Percentiles rank a stretch among this genome's conserved stretches.
Evolutionary conservation across 2,329 filamentous ascomycete genomes (phyloP).

Genomic region (Fonsecaea nubica): DNA sequence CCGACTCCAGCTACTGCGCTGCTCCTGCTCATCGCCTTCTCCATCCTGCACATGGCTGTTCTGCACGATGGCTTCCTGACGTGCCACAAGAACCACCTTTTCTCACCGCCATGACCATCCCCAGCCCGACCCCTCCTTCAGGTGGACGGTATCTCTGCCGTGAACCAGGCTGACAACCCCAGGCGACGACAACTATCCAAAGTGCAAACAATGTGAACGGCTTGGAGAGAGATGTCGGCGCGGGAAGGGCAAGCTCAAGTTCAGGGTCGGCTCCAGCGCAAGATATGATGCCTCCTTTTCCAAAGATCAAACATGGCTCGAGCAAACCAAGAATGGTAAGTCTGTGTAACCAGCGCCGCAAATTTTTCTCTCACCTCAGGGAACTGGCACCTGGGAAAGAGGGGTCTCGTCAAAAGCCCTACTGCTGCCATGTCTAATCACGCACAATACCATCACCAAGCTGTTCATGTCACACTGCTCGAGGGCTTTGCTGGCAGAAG

Average conservation of each 20-base stretch:
- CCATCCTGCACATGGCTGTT: slow-evolving; percentile 10
- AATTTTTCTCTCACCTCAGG: slow-evolving; percentile 8
- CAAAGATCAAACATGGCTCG: slow-evolving; percentile 40
- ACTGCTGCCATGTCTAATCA: slow-evolving; percentile 15
- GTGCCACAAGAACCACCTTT: slow-evolving; percentile 24
- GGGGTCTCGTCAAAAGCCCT: slow-evolving; percentile 10
- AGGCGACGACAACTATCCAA: slow-evolving; percentile 40
- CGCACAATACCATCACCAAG: slow-evolving; percentile 11
- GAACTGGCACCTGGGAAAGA: neutral
- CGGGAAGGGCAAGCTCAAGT: slow-evolving; percentile 38
- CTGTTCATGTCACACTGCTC: slow-evolving; percentile 24
- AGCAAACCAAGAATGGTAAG: slow-evolving; percentile 41
- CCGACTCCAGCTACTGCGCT: neutral
- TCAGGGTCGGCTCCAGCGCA: slow-evolving; percentile 39
- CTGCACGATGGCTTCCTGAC: slow-evolving; percentile 18
- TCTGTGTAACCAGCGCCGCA: slow-evolving; percentile 30
- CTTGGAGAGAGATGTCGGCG: slow-evolving; percentile 36
- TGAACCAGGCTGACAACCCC: slow-evolving; percentile 28
- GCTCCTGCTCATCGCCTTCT: neutral
- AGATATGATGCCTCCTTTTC: slow-evolving; percentile 39
- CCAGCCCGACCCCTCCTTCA: slow-evolving; percentile 2
- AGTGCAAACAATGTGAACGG: slow-evolving; percentile 40
- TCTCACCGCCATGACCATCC: slow-evolving; percentile 10
- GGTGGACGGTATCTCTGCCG: neutral
- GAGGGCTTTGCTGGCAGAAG: slow-evolving; percentile 18